phyloP scores from a whole-genome alignment of 768 basidiomycete species.

The Artomyces pyxidatus region DNA sequence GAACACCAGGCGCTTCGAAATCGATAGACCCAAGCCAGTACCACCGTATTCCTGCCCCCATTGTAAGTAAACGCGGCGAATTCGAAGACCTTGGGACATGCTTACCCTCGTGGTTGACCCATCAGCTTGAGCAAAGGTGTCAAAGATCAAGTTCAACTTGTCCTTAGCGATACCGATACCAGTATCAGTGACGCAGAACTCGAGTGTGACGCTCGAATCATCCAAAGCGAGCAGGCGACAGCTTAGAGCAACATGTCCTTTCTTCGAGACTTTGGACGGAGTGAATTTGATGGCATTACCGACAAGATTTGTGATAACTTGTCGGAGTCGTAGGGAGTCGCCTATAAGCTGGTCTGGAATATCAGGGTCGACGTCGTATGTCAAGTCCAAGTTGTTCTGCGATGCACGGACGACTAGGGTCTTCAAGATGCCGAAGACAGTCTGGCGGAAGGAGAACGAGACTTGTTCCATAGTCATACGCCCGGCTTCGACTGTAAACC shows the following conservation, averaged over 20 bases:
- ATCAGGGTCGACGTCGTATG: slow-evolving; percentile 90
- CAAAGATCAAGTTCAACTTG: slow-evolving; percentile 96
- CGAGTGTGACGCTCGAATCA: slow-evolving; percentile 79
- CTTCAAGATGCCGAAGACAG: slow-evolving; percentile 95
- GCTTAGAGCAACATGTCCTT: slow-evolving; percentile 87
- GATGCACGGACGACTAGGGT: slow-evolving; percentile 96
- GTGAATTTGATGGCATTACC: slow-evolving; percentile 99
- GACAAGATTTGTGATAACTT: slow-evolving; percentile 92
- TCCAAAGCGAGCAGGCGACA: slow-evolving; percentile 73
- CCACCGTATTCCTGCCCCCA: slow-evolving; percentile 83
- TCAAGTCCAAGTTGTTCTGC: slow-evolving; percentile 92
- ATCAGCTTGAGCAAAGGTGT: slow-evolving; percentile 98
- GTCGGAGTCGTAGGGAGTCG: slow-evolving; percentile 87
- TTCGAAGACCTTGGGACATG: slow-evolving; percentile 12
- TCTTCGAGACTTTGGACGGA: slow-evolving; percentile 63
- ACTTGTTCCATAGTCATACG: slow-evolving; percentile 99
- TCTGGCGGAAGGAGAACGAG: slow-evolving; percentile 95
- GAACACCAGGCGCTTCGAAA: slow-evolving; percentile 92
- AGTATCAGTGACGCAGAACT: slow-evolving; percentile 96
- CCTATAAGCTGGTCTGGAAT: slow-evolving; percentile 97
- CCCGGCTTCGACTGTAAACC: slow-evolving; percentile 80
- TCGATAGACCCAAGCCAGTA: slow-evolving; percentile 92
- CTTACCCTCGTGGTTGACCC: slow-evolving; percentile 90
- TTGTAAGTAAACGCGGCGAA: slow-evolving; percentile 4
- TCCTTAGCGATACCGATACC: slow-evolving; percentile 99